Evolutionary conservation across 345 rosid species (phyloP).

Genomic region (Tarenaya hassleriana): DNA sequence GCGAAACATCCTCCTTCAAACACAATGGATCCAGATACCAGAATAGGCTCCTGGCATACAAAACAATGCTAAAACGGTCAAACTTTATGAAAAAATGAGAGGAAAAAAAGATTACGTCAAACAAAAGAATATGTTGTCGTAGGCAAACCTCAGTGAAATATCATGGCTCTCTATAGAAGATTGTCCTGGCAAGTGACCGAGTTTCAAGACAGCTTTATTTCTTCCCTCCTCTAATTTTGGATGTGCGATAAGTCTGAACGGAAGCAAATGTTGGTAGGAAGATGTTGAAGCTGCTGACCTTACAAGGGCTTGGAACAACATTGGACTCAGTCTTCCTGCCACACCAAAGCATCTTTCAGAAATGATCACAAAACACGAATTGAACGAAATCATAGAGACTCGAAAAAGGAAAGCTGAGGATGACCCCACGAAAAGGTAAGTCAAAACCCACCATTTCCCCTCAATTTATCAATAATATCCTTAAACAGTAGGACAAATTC

Average conservation of each 20-base stretch:
- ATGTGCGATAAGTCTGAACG: conserved; percentile 23
- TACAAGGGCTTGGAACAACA: conserved; percentile 43
- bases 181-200: conserved; percentile 37
- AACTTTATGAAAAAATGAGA: conserved; percentile 22
- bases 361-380: too few species aligned
- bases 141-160: conserved; percentile 53
- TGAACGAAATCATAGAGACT: conserved; percentile 4
- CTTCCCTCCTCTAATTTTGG: conserved; percentile 22
- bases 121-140: background rate
- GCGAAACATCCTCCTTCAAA: conserved; percentile 50
- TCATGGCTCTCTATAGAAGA: conserved; percentile 31
- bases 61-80: conserved; percentile 29
- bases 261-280: too few species aligned
- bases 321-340: conserved; percentile 37
- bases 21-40: conserved; percentile 66
- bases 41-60: conserved; percentile 47
- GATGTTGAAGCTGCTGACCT: conserved; percentile 44
- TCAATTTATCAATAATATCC: conserved; percentile 36
- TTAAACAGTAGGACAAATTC: conserved; percentile 42
- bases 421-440: background rate
- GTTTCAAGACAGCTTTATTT: conserved; percentile 32
- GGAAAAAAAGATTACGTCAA: conserved; percentile 16
- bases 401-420: background rate
- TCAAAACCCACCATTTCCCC: conserved; percentile 36
- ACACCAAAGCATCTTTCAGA: too few species aligned